Percentiles rank a stretch among this genome's conserved stretches.
phyloP scores from a whole-genome alignment of 176 grass and related monocot species.

The Paspalum vaginatum region DNA sequence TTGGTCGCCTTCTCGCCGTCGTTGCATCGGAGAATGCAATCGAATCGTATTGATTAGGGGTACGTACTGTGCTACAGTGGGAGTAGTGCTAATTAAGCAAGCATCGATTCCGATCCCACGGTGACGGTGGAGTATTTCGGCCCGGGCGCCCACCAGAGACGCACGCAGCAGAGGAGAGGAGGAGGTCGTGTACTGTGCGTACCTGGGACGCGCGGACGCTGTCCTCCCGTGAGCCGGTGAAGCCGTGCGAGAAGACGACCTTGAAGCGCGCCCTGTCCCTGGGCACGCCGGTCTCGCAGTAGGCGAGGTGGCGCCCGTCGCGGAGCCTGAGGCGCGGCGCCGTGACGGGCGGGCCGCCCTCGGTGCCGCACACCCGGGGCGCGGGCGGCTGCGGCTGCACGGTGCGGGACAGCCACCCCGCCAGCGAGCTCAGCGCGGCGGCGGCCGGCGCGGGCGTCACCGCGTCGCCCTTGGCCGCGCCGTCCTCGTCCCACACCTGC shows the following conservation, averaged over 20 bases:
- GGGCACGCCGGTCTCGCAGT: conserved; percentile 79
- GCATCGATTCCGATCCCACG: no score
- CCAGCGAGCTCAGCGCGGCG: conserved; percentile 50
- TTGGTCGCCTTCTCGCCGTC: no score
- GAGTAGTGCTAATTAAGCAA: no score
- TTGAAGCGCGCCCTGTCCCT: conserved; percentile 60
- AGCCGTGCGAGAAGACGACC: conserved; percentile 85
- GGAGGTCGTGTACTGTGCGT: no score
- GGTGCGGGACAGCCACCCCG: conserved; percentile 49
- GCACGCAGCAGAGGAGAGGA: no score
- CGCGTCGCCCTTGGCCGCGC: neutral
- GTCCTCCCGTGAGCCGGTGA: conserved; percentile 66
- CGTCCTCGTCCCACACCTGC: conserved; percentile 60
- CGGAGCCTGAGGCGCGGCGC: conserved; percentile 58
- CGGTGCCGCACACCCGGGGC: conserved; percentile 59
- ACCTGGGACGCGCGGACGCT: conserved; percentile 62
- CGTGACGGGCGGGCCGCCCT: conserved; percentile 65
- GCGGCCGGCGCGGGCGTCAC: conserved; percentile 43
- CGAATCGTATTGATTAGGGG: no score
- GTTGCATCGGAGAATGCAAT: no score
- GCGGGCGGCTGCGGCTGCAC: conserved; percentile 53
- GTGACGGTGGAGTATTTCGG: no score
- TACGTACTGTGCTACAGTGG: no score
- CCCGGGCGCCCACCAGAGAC: no score
- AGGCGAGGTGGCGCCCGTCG: conserved; percentile 80